Evolutionary conservation across 208 protist species (phyloP), one percentile per base, ranked within the genome.

Genomic region (Acanthamoeba castellanii): DNA sequence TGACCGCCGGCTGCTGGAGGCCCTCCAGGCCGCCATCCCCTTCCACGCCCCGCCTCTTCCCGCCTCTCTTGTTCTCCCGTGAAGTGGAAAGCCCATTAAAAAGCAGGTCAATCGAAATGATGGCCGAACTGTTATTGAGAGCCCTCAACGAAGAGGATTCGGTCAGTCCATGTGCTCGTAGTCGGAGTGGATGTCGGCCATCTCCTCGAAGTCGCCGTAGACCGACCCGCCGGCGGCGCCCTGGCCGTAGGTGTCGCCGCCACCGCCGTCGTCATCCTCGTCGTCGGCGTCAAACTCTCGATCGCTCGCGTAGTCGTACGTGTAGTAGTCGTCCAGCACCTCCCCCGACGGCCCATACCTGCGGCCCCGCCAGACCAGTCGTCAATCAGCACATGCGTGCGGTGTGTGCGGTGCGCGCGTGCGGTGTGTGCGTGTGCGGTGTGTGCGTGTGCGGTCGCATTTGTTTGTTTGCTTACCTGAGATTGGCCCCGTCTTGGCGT

Each of bases 1-100:
- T 74, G 99, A 99, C 78, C 6, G 13, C 0, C 27, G 0, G 45
- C 42, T 0, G 20, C 18, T 87, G 50, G 47, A 55, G 5, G 25
- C 3, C 8, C 14, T 87, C n/a, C 42, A 42, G n/a, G 25, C 42
- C 9, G 47, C 7, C 47, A 25, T 87, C 47, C 78, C 78, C 27
- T 87, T 87, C 78, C 11, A 9, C n/a, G 37, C 78, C 45, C 6
- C 18, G 76, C 45, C 76, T 0, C 76, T 84, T 0, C 76, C 42
- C n/a, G 16, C 68, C 68, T 55, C 47, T 11, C 47, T 52, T 4
- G 4, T 11, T 4, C 47, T 52, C 11, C 11, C 4, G 47, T 4
- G 7, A 52, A n/a, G n/a, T n/a, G n/a, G n/a, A n/a, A n/a, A n/a
- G n/a, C n/a, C n/a, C n/a, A n/a, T n/a, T n/a, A n/a, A n/a, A n/a